Base-by-base conservation (phyloP, 441 rosid genomes). In the Gossypium lobatum region DNA sequence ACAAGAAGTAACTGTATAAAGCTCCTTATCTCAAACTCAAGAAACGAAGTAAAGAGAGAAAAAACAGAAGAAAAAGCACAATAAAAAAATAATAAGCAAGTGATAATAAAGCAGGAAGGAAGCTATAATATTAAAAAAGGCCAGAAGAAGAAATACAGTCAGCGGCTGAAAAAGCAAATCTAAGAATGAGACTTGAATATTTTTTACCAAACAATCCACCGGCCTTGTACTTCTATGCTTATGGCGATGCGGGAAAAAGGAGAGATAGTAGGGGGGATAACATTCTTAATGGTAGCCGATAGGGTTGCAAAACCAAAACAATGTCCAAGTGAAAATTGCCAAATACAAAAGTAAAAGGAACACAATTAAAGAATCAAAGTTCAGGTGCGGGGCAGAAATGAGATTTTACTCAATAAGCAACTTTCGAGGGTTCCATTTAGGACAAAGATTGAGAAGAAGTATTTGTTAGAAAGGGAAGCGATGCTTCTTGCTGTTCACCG, bases 161-260 rank as follows among this genome's bases (percentile, higher is more conserved):
- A 73, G 69, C 72, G 14, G 60, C 64, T 70, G 52, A 74, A 80
- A 67, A 52, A 63, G 45, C 7, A 78, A 75, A 42, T 60, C 65
- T 17, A 50, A 46, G 67, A 73, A 55, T 37, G 78, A 57, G 71
- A 68, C 53, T 28, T 52, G 26, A 16, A 18, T 8, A 68, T 39
- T 68, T 50, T 26, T 45, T 42, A 50, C 72, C 59, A 66, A 66
- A 20, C n/a, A 57, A 57, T 3, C 39, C 58, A 48, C 37, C 42
- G 9, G 20, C 21, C 14, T 6, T 48, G 7, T 7, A 67, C 6
- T 17, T n/a, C 58, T 14, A 46, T 6, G n/a, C 18, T 11, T 45
- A 45, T 6, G 34, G 68, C 48, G 9, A 42, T 42, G 23, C 6
- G 3, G 14, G 25, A 42, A 42, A 42, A 42, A 9, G 48, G 48